phyloP scores from a whole-genome alignment of 176 grass and related monocot species.

The Oryza punctata region DNA sequence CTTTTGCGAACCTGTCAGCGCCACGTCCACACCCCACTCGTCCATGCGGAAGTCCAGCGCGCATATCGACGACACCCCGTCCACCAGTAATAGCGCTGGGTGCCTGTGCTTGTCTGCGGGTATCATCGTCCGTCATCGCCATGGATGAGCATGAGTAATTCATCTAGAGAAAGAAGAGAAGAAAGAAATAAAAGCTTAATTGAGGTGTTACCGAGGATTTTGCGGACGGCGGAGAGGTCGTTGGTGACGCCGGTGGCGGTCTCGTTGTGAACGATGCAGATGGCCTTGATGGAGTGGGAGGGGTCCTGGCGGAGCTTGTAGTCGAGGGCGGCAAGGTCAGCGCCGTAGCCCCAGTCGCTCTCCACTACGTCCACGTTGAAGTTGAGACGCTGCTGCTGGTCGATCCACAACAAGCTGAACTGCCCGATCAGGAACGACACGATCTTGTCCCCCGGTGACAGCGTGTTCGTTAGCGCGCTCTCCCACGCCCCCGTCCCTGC shows the following conservation, averaged over 20 bases:
- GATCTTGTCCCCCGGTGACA: slow-evolving; percentile 77
- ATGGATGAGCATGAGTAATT: not conserved
- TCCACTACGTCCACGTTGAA: slow-evolving; percentile 90
- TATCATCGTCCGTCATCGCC: not conserved
- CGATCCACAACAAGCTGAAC: slow-evolving; percentile 98
- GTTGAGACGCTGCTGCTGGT: slow-evolving; percentile 90
- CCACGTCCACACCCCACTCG: slow-evolving; percentile 96
- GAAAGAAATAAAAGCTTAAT: no score
- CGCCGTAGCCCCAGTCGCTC: slow-evolving; percentile 83
- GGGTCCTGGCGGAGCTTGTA: slow-evolving; percentile 57
- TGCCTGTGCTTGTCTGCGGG: slow-evolving; percentile 58
- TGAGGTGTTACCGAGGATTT: slow-evolving; percentile 46
- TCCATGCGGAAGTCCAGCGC: slow-evolving; percentile 96
- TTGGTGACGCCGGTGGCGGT: slow-evolving; percentile 98
- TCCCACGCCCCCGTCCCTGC: slow-evolving; percentile 92
- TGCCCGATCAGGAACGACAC: slow-evolving; percentile 89
- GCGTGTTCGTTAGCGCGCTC: slow-evolving; percentile 98
- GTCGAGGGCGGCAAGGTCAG: slow-evolving; percentile 67
- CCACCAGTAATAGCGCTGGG: slow-evolving; percentile 83
- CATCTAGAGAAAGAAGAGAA: no score
- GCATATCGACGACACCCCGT: slow-evolving; percentile 95
- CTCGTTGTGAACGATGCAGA: slow-evolving; percentile 97
- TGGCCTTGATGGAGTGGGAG: slow-evolving; percentile 78
- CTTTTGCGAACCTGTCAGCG: slow-evolving; percentile 94
- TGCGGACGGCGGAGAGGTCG: slow-evolving; percentile 67